phyloP scores from a whole-genome alignment of 345 rosid species.

The Ailanthus altissimus region DNA sequence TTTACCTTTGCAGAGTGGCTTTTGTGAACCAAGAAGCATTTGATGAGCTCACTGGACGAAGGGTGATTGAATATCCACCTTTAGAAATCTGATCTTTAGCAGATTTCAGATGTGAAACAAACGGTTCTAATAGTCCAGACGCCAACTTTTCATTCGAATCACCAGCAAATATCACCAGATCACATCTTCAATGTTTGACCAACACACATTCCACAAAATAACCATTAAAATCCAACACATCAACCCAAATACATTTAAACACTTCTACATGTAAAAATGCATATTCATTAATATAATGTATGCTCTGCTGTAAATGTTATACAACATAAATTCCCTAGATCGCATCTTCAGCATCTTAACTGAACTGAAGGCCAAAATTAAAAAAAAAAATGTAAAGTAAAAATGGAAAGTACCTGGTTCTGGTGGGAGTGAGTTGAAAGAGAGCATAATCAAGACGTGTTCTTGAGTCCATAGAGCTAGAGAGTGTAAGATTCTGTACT shows the following conservation, averaged over 20 bases:
- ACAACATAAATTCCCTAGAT: no score
- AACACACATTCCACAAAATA: background rate
- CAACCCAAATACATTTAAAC: background rate
- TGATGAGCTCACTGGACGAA: slow-evolving; percentile 54
- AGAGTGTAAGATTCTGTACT: slow-evolving; percentile 12
- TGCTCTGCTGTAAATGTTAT: no score
- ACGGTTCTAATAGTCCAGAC: slow-evolving; percentile 82
- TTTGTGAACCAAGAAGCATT: slow-evolving; percentile 82
- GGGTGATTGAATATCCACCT: slow-evolving; percentile 91
- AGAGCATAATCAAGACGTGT: slow-evolving; percentile 81
- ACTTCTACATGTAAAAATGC: background rate
- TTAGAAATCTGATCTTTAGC: slow-evolving; percentile 86
- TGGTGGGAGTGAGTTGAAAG: slow-evolving; percentile 96
- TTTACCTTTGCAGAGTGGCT: slow-evolving; percentile 85
- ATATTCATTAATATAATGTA: no score
- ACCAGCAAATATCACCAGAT: slow-evolving; percentile 77
- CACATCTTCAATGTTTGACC: slow-evolving; percentile 58
- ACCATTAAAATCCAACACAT: background rate
- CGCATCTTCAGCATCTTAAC: background rate
- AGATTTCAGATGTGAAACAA: slow-evolving; percentile 70
- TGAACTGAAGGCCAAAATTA: no score
- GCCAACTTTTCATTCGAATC: slow-evolving; percentile 81
- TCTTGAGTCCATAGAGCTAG: slow-evolving; percentile 67
- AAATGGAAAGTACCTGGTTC: slow-evolving; percentile 67
- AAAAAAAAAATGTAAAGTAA: background rate